Evolutionary conservation across 2,329 filamentous ascomycete genomes (phyloP), one percentile per base, ranked within the genome.

Genomic region (Diaporthe ilicicola): DNA sequence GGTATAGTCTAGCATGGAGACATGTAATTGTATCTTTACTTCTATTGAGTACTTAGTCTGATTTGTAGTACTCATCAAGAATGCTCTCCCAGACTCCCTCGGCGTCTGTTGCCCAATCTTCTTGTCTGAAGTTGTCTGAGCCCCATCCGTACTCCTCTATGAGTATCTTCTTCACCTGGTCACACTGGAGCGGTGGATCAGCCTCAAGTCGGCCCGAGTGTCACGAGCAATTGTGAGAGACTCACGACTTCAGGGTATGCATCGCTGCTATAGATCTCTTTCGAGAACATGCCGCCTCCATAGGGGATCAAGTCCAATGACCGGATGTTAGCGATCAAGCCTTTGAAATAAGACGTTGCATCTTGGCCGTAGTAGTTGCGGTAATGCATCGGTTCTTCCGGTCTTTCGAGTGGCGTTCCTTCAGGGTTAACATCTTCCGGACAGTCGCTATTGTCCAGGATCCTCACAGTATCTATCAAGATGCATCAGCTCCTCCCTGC

Each of bases 401-500:
- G 54, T 42, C 54, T n/a, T 59, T 59, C 34, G 22, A 59, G 54
- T 34, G 34, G 54, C 34, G 37, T 42, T 56, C 54, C 54, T 19
- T 42, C 34, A 59, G 54, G 54, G 34, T 59, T 59, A 12, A 12
- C 22, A 27, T 42, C 54, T 42, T 59, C 54, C 22, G 37, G 54
- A 59, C 54, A 42, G 54, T 59, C 34, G 34, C 27, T 59, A 27
- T 59, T 59, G 37, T 42, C 54, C 29, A 59, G 15, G 34, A 59
- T 42, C 34, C 54, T 42, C 34, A 59, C n/a, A 27, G 54, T 59
- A 37, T 59, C 54, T 59, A 13, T 42, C 37, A 59, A 27, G n/a
- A 42, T 22, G 22, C 22, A 59, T 59, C 19, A 59, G 54, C 34
- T 12, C 12, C 4, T 10, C 6, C 34, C 24, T 10, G 13, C 13